Evolutionary conservation across 2,329 filamentous ascomycete genomes (phyloP).

Genomic region (Pseudomassariella vexata): DNA sequence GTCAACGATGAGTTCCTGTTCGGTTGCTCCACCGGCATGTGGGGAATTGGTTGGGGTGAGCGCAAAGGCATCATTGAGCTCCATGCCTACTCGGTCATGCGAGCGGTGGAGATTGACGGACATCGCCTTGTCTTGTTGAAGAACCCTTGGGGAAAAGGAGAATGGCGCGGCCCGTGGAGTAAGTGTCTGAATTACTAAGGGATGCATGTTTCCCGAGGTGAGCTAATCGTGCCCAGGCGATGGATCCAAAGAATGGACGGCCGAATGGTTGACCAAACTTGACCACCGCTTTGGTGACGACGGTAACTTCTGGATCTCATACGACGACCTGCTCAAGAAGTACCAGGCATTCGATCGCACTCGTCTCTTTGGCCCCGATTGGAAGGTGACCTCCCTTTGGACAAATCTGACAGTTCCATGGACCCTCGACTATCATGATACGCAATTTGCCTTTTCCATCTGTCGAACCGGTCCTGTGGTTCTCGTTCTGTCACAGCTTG

Average conservation of each 20-base stretch:
- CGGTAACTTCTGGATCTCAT: conserved; percentile 59
- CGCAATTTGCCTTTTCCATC: conserved; percentile 46
- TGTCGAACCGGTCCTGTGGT: conserved; percentile 44
- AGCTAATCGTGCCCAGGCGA: conserved; percentile 40
- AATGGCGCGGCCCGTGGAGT: conserved; percentile 78
- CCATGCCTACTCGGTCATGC: conserved; percentile 58
- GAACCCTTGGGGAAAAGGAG: conserved; percentile 77
- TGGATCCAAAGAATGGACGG: conserved; percentile 78
- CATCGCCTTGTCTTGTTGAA: conserved; percentile 59
- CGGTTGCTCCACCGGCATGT: conserved; percentile 48
- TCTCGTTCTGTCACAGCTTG: conserved; percentile 51
- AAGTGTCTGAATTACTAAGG: no score
- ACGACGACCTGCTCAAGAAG: conserved; percentile 52
- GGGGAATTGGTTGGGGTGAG: conserved; percentile 38
- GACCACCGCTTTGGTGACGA: conserved; percentile 73
- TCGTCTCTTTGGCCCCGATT: conserved; percentile 50
- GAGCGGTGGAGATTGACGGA: conserved; percentile 53
- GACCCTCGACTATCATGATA: conserved; percentile 49
- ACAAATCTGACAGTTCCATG: conserved; percentile 49
- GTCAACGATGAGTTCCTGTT: conserved; percentile 76
- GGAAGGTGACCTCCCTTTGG: conserved; percentile 43
- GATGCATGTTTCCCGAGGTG: no score
- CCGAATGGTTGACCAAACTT: conserved; percentile 69
- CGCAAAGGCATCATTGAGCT: conserved; percentile 52
- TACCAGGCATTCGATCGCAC: conserved; percentile 55